Base-by-base conservation (phyloP, 768 basidiomycete genomes). In the Tulasnella sp. region DNA sequence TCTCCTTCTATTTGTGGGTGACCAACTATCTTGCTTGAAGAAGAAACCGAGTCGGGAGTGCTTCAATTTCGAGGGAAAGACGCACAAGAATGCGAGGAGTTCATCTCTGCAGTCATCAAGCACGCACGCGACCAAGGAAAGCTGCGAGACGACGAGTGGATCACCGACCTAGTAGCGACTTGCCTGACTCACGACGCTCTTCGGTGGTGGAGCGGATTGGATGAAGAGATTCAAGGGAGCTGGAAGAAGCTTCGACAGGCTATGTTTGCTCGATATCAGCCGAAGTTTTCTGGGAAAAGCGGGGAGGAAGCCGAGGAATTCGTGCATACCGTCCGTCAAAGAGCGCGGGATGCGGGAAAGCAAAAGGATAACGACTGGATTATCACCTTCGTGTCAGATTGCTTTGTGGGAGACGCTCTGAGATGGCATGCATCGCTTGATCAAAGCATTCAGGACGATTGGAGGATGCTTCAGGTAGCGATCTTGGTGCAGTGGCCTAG, bases 41-140 rank as follows among this genome's bases (percentile, higher is more conserved):
- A 44, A 10, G 11, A 44, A 44, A 44, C 16, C 1, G 44, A 1
- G 15, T 44, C 44, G 44, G 44, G 15, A 16, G 44, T 3, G 15
- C 44, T 44, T 16, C 44, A 51, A n/a, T 67, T 67, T 67, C 61
- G 32, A 26, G 32, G 61, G 16, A 67, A 23, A 4, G 61, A 67
- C 61, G 11, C 61, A 32, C 23, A 67, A 67, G 61, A 67, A 32
- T 67, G 61, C 61, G 29, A 67, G 13, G 61, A 67, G 29, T 67
- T 67, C 13, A 67, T 67, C 61, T 67, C 61, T 35, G 61, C 61
- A 26, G 29, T 67, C 29, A 32, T 67, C 29, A 26, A 35, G 29
- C 61, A 67, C 15, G 61, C 61, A 35, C 26, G 78, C 80, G 9
- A 81, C 4, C 61, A 35, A 32, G 61, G 61, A 18, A 67, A 67